Percentiles rank a stretch among this genome's conserved stretches.
These are phyloP conservation scores for Rosa multiflora DNA, from an alignment of 306 rosid genomes.

Conservation along the genomic window DNA sequence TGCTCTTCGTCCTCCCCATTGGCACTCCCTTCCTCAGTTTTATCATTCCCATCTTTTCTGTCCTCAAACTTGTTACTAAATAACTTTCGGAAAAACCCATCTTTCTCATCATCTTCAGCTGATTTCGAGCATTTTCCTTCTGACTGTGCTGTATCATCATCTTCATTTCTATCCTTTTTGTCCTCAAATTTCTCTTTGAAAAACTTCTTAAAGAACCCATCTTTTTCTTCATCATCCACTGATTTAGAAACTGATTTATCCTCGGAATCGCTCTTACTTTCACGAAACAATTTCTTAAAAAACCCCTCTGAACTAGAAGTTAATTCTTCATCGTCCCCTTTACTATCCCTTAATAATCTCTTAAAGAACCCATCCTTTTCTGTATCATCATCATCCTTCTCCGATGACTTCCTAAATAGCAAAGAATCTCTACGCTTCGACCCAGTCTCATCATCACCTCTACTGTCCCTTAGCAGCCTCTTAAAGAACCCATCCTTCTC, in stretches of 20 bases:
- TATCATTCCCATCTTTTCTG: constrained; percentile 65
- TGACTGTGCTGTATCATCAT: constrained; percentile 39
- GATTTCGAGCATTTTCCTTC: constrained; percentile 62
- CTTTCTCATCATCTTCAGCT: constrained; percentile 81
- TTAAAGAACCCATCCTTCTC: constrained; percentile 92
- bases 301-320: constrained; percentile 79
- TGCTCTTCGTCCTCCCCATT: constrained; percentile 75
- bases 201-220: constrained; percentile 74
- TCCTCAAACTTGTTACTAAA: constrained; percentile 79
- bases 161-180: constrained; percentile 60
- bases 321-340: constrained; percentile 77
- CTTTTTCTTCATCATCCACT: constrained; percentile 71
- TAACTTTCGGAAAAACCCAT: constrained; percentile 75
- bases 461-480: constrained; percentile 82
- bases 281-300: constrained; percentile 87
- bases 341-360: constrained; percentile 72
- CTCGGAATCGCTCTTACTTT: constrained; percentile 70
- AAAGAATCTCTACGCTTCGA: constrained; percentile 70
- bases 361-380: constrained; percentile 88
- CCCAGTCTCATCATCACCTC: constrained; percentile 74
- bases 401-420: constrained; percentile 69
- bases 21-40: constrained; percentile 62
- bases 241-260: constrained; percentile 49
- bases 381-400: constrained; percentile 70
- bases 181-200: constrained; percentile 83